Evolutionary conservation across 257 asterid genomes (phyloP).

Genomic region (Avicennia marina): DNA sequence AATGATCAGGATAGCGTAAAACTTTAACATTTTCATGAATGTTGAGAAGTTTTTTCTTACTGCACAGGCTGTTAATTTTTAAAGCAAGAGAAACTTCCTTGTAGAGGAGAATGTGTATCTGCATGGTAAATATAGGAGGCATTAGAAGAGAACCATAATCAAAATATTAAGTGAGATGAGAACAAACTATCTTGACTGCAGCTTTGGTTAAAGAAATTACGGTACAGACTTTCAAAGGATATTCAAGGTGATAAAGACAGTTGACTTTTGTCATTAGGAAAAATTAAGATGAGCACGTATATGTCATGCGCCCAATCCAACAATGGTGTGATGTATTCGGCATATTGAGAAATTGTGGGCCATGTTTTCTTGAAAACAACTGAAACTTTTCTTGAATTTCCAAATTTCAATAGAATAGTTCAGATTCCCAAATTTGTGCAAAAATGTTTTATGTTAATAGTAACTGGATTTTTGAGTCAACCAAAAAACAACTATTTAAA

Average conservation of each 20-base stretch:
- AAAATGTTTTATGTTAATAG: not conserved
- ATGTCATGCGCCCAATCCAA: no score
- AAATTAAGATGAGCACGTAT: no score
- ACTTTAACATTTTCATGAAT: conserved; percentile 90
- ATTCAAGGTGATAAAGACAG: not conserved
- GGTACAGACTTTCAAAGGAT: not conserved
- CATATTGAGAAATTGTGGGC: not conserved
- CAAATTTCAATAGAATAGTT: not conserved
- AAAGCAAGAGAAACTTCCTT: conserved; percentile 93
- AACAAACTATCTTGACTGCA: not conserved
- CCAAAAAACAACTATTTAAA: not conserved
- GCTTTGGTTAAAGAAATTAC: not conserved
- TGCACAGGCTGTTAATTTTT: conserved; percentile 84
- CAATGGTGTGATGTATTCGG: not conserved
- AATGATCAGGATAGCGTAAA: conserved; percentile 78
- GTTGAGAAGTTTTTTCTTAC: conserved; percentile 66
- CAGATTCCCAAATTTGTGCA: not conserved
- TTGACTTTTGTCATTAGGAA: not conserved
- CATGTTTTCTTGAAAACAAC: conserved; percentile 6
- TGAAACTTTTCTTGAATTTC: not conserved
- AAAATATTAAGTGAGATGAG: not conserved
- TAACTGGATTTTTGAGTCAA: not conserved
- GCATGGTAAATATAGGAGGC: conserved; percentile 21
- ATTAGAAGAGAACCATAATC: conserved; percentile 10
- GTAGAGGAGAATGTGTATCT: conserved; percentile 93